phyloP scores from a whole-genome alignment of 2,329 filamentous ascomycete species.

The Thelonectria rubi region DNA sequence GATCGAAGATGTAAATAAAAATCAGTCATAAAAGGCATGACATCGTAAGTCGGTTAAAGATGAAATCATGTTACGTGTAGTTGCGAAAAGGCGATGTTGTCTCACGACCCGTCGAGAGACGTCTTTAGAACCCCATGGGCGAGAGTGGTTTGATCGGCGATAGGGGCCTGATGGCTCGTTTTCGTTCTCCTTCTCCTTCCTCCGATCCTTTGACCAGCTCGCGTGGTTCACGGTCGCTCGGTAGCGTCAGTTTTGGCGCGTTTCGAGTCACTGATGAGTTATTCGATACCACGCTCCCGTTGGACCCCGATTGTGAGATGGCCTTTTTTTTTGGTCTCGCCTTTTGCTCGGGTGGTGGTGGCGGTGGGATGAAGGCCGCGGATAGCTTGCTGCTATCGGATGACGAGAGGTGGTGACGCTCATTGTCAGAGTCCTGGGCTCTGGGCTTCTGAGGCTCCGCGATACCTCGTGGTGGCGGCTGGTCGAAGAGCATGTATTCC shows the following conservation, averaged over 20 bases:
- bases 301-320: conserved; percentile 52
- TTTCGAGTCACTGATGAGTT: conserved; percentile 53
- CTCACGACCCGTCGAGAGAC: conserved; percentile 20
- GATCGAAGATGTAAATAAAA: conserved; percentile 27
- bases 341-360: conserved; percentile 36
- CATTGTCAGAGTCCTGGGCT: conserved; percentile 33
- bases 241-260: conserved; percentile 53
- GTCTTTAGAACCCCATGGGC: conserved; percentile 63
- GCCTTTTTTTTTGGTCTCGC: conserved; percentile 55
- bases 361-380: conserved; percentile 33
- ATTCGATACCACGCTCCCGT: conserved; percentile 55
- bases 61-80: conserved; percentile 28
- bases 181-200: conserved; percentile 42
- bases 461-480: conserved; percentile 63
- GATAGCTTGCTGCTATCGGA: conserved; percentile 71
- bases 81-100: conserved; percentile 9
- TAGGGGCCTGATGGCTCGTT: conserved; percentile 61
- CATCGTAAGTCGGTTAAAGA: conserved; percentile 44
- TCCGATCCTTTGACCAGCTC: conserved; percentile 42
- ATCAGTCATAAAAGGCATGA: conserved; percentile 48
- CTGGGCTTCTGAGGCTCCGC: conserved; percentile 47
- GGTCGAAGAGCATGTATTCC: conserved; percentile 69
- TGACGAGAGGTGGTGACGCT: conserved; percentile 58
- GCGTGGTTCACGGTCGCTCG: conserved; percentile 48
- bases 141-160: conserved; percentile 74